Base-by-base conservation (phyloP, 345 rosid genomes). In the Lepidium didymum region DNA sequence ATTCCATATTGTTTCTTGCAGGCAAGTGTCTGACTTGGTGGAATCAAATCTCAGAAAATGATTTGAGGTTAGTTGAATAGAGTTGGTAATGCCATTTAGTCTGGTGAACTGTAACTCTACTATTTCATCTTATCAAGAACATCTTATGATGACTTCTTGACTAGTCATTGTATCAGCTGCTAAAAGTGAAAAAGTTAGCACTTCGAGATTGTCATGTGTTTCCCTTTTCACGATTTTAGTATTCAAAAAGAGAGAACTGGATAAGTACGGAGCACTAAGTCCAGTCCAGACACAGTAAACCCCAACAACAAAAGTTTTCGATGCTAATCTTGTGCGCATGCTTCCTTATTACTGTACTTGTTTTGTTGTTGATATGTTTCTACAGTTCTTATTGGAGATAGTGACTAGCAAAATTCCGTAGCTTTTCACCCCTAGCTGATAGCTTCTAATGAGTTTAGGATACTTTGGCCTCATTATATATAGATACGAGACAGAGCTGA, bases 311-410 rank as follows among this genome's bases (percentile, higher is more conserved):
- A 52, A 55, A 61, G 33, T 36, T 23, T 61, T 41, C 4, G 11
- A 70, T 33, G 27, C 75, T 61, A 52, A 70, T 62, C 54, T 70
- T 41, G 21, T 55, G 29, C 44, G 68, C 75, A 61, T 70, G 75
- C 68, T 69, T 42, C 51, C 53, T 66, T 53, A 29, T 53, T 38
- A 29, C 33, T 29, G 33, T 29, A 5, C 13, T 12, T 33, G 7
- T 62, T 35, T 42, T 27, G 14, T 8, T 45, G 21, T 1, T 7
- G 4, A 18, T 37, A 49, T n/a, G 57, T 38, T 23, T 56, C 21
- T 25, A 35, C 44, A 31, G 19, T 43, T 29, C 40, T 27, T 60
- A 33, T 31, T 29, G n/a, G 67, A 41, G 74, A 59, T 18, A 29
- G 44, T 50, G 74, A 40, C 53, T 69, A 12, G 6, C 33, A 10